Conservation (phyloP, 2,329 filamentous ascomycete species). For the Ophiostoma fasciatum region DNA sequence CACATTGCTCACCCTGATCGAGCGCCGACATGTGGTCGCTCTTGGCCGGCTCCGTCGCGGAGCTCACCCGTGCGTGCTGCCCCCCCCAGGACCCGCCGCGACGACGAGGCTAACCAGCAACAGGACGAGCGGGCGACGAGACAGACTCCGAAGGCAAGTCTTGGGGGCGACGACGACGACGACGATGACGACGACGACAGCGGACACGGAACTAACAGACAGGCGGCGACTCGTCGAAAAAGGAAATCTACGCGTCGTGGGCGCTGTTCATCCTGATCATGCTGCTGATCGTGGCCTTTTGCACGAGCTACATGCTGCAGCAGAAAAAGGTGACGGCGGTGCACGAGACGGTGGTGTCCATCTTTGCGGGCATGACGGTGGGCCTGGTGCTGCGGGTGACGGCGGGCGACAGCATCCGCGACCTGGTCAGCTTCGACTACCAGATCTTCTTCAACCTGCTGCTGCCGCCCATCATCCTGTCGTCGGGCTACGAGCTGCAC, state of each 20-base stretch:
- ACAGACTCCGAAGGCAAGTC: conserved; percentile 31
- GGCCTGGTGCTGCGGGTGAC: conserved; percentile 76
- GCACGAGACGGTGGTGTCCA: conserved; percentile 95
- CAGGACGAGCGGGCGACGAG: conserved; percentile 30
- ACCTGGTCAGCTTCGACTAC: conserved; percentile 91
- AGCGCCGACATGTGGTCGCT: conserved; percentile 9
- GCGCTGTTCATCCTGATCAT: conserved; percentile 93
- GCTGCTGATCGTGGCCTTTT: conserved; percentile 85
- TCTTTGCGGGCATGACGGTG: conserved; percentile 95
- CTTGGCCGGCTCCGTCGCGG: conserved; percentile 22
- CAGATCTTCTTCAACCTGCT: conserved; percentile 99
- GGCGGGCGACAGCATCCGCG: conserved; percentile 69
- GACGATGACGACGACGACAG: too few relatives aligned
- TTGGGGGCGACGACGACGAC: too few relatives aligned
- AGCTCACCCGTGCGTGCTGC: conserved; percentile 26
- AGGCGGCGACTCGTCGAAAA: conserved; percentile 69
- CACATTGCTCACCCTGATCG: too few relatives aligned
- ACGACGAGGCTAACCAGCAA: too few relatives aligned
- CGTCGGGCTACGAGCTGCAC: conserved; percentile 92
- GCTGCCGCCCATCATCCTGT: conserved; percentile 94
- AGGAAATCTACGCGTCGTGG: conserved; percentile 94
- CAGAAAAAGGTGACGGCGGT: conserved; percentile 94
- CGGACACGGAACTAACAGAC: too few relatives aligned
- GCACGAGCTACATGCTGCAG: conserved; percentile 93
- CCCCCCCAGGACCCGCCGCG: too few relatives aligned